Conservation (phyloP, 2,329 filamentous ascomycete genomes). For the Colletotrichum trifolii region DNA sequence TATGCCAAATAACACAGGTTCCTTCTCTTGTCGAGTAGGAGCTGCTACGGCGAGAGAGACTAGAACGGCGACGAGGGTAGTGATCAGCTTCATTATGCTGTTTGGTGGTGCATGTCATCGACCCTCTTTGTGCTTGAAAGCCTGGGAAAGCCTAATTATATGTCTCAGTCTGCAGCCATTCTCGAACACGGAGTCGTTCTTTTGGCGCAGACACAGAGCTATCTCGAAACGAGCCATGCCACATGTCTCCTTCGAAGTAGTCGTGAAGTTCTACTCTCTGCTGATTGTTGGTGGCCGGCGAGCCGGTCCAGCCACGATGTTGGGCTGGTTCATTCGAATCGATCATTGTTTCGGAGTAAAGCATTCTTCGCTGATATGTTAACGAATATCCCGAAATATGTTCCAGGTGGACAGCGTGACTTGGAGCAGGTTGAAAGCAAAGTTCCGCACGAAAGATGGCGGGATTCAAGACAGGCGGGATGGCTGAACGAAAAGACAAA, state of each 20-base stretch:
- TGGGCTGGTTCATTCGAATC: too few relatives aligned
- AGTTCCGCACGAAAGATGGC: too few relatives aligned
- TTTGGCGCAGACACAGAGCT: slow-evolving; percentile 9
- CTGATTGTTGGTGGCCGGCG: background rate
- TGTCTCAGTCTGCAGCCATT: too few relatives aligned
- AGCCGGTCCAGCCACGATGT: background rate
- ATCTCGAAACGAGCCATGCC: background rate
- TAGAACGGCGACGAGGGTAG: background rate
- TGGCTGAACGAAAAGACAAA: background rate
- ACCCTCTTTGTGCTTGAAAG: background rate
- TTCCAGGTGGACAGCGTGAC: background rate
- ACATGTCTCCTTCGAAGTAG: background rate
- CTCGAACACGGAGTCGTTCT: background rate
- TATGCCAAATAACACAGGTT: slow-evolving; percentile 10
- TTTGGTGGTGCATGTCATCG: background rate
- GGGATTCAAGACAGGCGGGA: background rate
- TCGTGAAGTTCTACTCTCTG: background rate
- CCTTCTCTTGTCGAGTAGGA: slow-evolving; percentile 8
- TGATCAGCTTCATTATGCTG: slow-evolving; percentile 1
- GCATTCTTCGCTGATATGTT: too few relatives aligned
- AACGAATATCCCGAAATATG: too few relatives aligned
- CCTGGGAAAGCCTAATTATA: too few relatives aligned
- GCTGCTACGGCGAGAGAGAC: slow-evolving; percentile 1
- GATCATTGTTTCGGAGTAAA: too few relatives aligned
- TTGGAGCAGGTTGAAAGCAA: too few relatives aligned